Base-by-base conservation (phyloP, 2,329 filamentous ascomycete species). In the Calonectria hawksworthii region DNA sequence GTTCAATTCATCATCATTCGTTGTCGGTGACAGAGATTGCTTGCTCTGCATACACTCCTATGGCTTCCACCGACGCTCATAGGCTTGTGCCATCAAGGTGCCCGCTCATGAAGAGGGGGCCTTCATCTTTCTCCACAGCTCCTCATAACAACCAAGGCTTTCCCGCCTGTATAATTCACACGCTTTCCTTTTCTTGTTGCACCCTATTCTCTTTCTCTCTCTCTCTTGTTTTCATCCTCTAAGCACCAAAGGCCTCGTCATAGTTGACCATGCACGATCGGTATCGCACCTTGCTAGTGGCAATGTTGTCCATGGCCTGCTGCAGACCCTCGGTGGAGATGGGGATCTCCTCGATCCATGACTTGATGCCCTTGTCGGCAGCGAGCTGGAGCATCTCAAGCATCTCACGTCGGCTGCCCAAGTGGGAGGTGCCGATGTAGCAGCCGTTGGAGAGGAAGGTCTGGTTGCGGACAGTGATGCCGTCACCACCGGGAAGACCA, bases 401-500 rank as follows among this genome's bases (percentile, higher is more conserved):
- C 84, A 92, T 92, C 88, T 96, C 94, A 61, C 88, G 89, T 72
- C 94, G 88, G 83, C 90, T 93, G 23, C 94, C 94, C 76, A 95
- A 86, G 85, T 95, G 94, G 75, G 92, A 94, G 52, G 90, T 90
- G 54, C 93, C 92, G 80, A 96, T 93, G 80, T 94, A 89, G 83
- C 91, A 92, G 52, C 95, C 95, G 85, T 96, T 98, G 77, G 85
- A 85, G 74, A 95, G 89, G 81, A 98, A 93, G 82, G 92, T 92
- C 88, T 96, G 94, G 66, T 94, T 93, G 86, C 91, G 92, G 78
- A 97, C 89, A 70, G 89, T 86, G 72, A 94, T 92, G 14, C 95
- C 92, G 56, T 93, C 92, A 75, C 95, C 93, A 83, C 96, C 94
- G 4, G 95, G 95, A 82, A 97, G 89, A 52, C 94, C 95, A 69